A percentile compares a stretch with the other conserved stretches of the same genome.
These are phyloP conservation scores for Fusarium sp. DNA, from an alignment of 2,329 filamentous ascomycete species.

Conservation along the genomic window DNA sequence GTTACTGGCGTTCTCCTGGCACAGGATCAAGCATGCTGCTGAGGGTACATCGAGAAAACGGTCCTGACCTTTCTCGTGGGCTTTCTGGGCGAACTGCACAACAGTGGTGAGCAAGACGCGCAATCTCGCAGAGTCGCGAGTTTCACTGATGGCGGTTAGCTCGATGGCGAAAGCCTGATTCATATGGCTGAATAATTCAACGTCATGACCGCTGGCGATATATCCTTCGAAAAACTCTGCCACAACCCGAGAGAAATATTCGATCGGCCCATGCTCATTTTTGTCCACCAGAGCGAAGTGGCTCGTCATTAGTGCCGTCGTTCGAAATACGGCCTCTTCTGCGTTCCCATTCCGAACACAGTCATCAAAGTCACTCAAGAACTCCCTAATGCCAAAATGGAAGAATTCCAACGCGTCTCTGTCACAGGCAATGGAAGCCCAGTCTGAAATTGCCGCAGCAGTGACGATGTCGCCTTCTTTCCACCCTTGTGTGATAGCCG, in stretches of 20 bases:
- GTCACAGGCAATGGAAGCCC: not conserved
- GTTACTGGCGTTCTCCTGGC: not conserved
- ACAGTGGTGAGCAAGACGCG: not conserved
- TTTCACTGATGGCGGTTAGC: not conserved
- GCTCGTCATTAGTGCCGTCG: not conserved
- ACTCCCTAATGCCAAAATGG: not conserved
- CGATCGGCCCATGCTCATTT: not conserved
- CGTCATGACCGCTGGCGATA: not conserved
- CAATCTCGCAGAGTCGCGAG: not conserved
- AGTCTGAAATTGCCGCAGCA: not conserved
- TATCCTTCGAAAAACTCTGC: constrained; percentile 2
- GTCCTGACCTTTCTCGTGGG: not conserved
- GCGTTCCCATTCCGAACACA: not conserved
- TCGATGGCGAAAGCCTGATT: not conserved
- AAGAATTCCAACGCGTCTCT: not conserved
- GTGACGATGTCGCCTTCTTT: not conserved
- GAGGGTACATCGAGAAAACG: not conserved
- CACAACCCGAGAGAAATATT: not conserved
- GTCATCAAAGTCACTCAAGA: not conserved
- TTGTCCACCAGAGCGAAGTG: not conserved
- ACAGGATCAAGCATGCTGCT: not conserved
- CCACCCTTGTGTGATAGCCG: not conserved
- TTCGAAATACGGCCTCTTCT: not conserved
- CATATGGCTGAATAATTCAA: not conserved
- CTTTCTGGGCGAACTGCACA: not conserved